Conservation (phyloP, 257 asterid species). For the Petunia secreta region DNA sequence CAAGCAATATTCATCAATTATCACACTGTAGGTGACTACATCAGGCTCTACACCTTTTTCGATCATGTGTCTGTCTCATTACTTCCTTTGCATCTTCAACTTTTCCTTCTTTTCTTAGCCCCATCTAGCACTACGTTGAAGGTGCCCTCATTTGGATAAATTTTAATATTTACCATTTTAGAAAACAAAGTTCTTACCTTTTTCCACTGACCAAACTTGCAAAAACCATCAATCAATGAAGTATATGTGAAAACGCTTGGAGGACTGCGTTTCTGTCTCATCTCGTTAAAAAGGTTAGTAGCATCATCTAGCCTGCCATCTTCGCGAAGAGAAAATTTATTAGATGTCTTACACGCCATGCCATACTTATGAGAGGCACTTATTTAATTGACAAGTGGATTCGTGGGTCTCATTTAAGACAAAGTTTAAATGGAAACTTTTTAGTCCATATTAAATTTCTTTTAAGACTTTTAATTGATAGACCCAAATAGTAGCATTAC, state of each 20-base stretch:
- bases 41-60: too few relatives aligned
- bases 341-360: too few relatives aligned
- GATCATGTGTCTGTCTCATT: background rate
- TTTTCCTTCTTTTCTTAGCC: slow-evolving; percentile 24
- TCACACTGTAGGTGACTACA: too few relatives aligned
- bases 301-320: background rate
- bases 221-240: slow-evolving; percentile 30
- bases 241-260: background rate
- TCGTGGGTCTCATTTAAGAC: too few relatives aligned
- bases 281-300: slow-evolving; percentile 20
- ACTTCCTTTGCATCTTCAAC: background rate
- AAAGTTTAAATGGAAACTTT: too few relatives aligned
- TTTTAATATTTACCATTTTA: background rate
- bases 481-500: too few relatives aligned
- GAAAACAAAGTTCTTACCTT: too few relatives aligned
- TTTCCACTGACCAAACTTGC: slow-evolving; percentile 18
- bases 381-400: too few relatives aligned
- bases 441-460: too few relatives aligned
- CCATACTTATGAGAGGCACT: too few relatives aligned
- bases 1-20: background rate
- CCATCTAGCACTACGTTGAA: slow-evolving; percentile 23
- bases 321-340: background rate
- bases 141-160: slow-evolving; percentile 18
- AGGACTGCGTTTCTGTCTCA: slow-evolving; percentile 19
- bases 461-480: too few relatives aligned